Base-by-base conservation (phyloP, 352 stramenopile genomes). In the Detonula confervacea region DNA sequence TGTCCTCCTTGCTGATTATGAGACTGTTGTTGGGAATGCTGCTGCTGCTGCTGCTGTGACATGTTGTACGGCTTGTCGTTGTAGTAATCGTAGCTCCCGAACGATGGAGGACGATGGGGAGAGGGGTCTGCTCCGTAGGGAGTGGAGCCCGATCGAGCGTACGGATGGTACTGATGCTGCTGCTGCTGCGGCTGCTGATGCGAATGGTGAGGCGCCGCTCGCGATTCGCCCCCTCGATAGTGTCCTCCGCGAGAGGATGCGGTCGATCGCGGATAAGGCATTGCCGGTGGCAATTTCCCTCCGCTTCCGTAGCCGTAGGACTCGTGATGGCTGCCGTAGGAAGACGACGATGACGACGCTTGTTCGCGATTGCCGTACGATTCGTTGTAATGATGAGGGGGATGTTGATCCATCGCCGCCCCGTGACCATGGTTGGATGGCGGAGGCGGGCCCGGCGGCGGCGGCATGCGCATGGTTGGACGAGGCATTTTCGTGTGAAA, bases 31-130 rank as follows among this genome's bases (percentile, higher is more conserved):
- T 63, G 27, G 27, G 29, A n/a, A n/a, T n/a, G n/a, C n/a, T 29
- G 27, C 44, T 63, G 29, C 29, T 47, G 24, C 14, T 25, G 27
- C 39, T 42, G 20, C 5, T 61, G 25, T 63, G 20, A 9, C n/a
- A n/a, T n/a, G n/a, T 20, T 51, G 12, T 51, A n/a, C 16, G 5
- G 5, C 2, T 54, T 54, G 3, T 47, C 56, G 44, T 35, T 20
- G 11, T 65, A 65, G 44, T 16, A 65, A 20, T 65, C 56, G n/a
- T 65, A 65, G n/a, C n/a, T n/a, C 14, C 56, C 56, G 25, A 29
- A 47, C n/a, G 44, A 47, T n/a, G 55, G 42, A 27, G 11, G 55
- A 5, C 47, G 24, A 14, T 6, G 27, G n/a, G n/a, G n/a, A n/a
- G n/a, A n/a, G n/a, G n/a, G n/a, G n/a, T n/a, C 55, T 25, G 30